Evolutionary conservation across 805 yeast species (phyloP), one percentile per base, ranked within the genome.

Genomic region (Nematodospora valgi): DNA sequence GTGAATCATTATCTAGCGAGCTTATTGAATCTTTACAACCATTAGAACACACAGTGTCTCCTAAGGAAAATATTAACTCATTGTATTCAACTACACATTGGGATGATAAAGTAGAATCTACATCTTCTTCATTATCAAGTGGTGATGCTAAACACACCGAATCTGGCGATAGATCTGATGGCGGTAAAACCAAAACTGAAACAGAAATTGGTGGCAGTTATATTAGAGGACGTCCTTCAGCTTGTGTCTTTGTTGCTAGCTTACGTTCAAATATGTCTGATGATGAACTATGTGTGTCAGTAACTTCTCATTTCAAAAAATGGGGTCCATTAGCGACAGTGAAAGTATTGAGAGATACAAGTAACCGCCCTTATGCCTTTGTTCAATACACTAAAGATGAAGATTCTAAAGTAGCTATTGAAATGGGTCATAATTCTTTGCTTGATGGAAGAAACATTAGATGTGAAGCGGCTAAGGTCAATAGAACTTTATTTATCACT

Each of bases 381-480:
- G 95, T 88, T 30, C 96, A 88, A 61, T 88, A 84, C 54, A 66
- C 76, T 6, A 76, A 65, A 38, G 93, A 83, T 44, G 65, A 60
- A 6, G 91, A 83, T 45, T 88, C 95, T 4, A 68, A 70, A 41
- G 52, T 44, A 4, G 96, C 96, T 1, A 71, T 87, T 35, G 58
- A 54, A 13, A 68, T 69, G 40, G 95, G 87, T 8, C 91, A 85
- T 48, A 79, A 80, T 38, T 69, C 86, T 5, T 56, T 66, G 5
- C 58, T 88, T 31, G 78, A 85, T 53, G 94, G 88, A 10, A 72
- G 95, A 54, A 66, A 77, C 3, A 76, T 91, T 28, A 73, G 97
- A 37, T 86, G 95, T 60, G 97, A 91, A 59, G 80, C 80, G 13
- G 98, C 98, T 1, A 80, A 84, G 50, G 96, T 89, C 30, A 91